These are phyloP conservation scores for Thielaviopsis euricoi DNA, from an alignment of 2,329 filamentous ascomycete genomes.

Conservation along the genomic window DNA sequence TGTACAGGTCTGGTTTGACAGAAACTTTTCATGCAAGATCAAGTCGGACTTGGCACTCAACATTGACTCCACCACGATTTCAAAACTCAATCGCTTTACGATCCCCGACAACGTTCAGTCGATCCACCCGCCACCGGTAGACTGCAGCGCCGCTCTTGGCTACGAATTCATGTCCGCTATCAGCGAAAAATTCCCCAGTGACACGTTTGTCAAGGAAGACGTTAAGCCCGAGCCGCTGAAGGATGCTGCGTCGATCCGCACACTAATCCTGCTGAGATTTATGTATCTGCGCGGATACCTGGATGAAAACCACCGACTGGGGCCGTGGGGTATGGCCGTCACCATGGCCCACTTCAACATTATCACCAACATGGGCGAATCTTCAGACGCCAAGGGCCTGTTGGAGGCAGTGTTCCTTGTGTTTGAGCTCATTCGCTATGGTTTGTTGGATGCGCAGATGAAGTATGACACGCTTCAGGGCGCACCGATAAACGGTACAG, in stretches of 20 bases:
- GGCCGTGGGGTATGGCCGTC: constrained; percentile 76
- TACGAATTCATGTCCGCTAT: constrained; percentile 53
- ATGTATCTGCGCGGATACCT: constrained; percentile 79
- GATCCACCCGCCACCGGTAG: constrained; percentile 1
- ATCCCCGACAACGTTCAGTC: constrained; percentile 15
- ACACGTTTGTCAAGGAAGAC: constrained; percentile 46
- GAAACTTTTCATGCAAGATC: constrained; percentile 49
- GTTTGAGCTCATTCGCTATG: constrained; percentile 68
- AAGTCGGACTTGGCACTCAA: constrained; percentile 5
- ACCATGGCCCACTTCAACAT: constrained; percentile 50
- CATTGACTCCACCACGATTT: constrained; percentile 33
- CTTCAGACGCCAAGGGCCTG: constrained; percentile 30
- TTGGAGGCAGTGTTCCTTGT: constrained; percentile 71
- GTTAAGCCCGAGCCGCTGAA: constrained; percentile 45
- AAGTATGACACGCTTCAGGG: constrained; percentile 37
- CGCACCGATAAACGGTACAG: constrained; percentile 37
- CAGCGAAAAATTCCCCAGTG: constrained; percentile 51
- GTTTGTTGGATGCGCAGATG: constrained; percentile 57
- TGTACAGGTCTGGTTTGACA: constrained; percentile 72
- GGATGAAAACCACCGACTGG: constrained; percentile 50
- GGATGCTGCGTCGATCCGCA: constrained; percentile 46
- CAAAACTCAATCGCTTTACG: constrained; percentile 35
- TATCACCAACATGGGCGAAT: constrained; percentile 32
- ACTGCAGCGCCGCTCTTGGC: constrained; percentile 27
- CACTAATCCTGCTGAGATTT: constrained; percentile 73